Evolutionary conservation across 2,329 filamentous ascomycete species (phyloP), one percentile per base, ranked within the genome.

Genomic region (Reticulascus tulasneorum): DNA sequence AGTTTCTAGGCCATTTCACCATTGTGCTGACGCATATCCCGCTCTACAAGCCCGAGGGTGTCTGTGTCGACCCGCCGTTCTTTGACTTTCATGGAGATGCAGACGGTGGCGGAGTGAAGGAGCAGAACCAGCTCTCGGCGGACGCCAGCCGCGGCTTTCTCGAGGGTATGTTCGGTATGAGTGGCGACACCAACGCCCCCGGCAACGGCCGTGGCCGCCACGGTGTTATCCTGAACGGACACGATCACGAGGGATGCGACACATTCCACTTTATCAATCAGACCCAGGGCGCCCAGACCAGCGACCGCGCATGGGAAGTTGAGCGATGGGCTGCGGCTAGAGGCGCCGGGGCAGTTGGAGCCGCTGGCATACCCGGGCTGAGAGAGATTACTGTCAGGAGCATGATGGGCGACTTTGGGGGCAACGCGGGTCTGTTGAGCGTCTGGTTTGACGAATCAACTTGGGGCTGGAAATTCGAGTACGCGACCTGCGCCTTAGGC

Each of bases 361-460:
- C 59, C 3, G 48, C 60, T 3, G 67, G 62, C 5, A 48, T 75
- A 4, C 77, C 84, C 0, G 84, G 84, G 1, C 68, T 96, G 6
- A 73, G 91, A 19, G 93, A 98, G 62, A 79, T 97, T 46, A 98
- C 93, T 0, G 85, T 98, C 3, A 81, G 90, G 40, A 95, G 88
- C 60, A 97, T 98, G 89, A 98, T 98, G 93, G 93, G 93, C 37
- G 86, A 86, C 38, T 98, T 85, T 60, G 83, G 80, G n/a, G 93
- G 93, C 15, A 93, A 96, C 56, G 88, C 89, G 0, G 93, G 89
- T 0, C 69, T 98, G 26, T 63, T 98, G 25, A 93, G 85, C 44
- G 74, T 86, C 1, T 98, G 91, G 91, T 97, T 91, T 54, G 87
- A 97, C 57, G 60, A 75, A 37, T 67, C 72, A 3, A 60, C 62